Conservation (phyloP, 2,329 filamentous ascomycete genomes). For the Venturia aucupariae region DNA sequence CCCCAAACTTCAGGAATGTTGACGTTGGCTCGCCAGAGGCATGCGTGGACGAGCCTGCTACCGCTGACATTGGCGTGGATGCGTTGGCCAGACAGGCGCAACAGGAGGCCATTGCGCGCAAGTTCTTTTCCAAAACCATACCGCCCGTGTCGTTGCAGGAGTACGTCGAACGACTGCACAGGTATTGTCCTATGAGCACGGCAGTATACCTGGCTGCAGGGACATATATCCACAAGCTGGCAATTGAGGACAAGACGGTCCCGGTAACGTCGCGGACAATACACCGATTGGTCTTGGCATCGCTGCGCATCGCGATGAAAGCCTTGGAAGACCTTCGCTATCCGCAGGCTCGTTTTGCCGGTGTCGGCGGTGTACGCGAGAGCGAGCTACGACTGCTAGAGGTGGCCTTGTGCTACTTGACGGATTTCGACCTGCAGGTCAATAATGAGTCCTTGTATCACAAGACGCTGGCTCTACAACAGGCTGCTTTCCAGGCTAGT, state of each 20-base stretch:
- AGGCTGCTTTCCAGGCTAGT: slow-evolving; percentile 29
- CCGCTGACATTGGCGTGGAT: slow-evolving; percentile 21
- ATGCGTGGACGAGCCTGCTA: slow-evolving; percentile 38
- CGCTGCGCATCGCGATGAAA: slow-evolving; percentile 83
- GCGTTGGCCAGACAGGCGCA: slow-evolving; percentile 63
- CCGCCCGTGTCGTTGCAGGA: slow-evolving; percentile 76
- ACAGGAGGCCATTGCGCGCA: slow-evolving; percentile 76
- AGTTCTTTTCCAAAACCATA: slow-evolving; percentile 84
- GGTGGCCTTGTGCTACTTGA: slow-evolving; percentile 53
- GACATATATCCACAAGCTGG: slow-evolving; percentile 75
- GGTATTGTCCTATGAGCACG: slow-evolving; percentile 86
- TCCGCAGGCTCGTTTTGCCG: slow-evolving; percentile 71
- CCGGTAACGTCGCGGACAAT: slow-evolving; percentile 75
- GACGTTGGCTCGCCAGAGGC: slow-evolving; percentile 42
- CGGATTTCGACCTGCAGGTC: slow-evolving; percentile 33
- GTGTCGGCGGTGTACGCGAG: slow-evolving; percentile 80
- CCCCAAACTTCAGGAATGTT: slow-evolving; percentile 26
- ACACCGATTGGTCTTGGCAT: slow-evolving; percentile 76
- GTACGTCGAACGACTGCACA: slow-evolving; percentile 79
- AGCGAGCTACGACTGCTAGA: slow-evolving; percentile 74
- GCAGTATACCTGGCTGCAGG: slow-evolving; percentile 87
- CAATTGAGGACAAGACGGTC: slow-evolving; percentile 63
- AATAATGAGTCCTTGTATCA: slow-evolving; percentile 26
- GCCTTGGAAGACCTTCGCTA: slow-evolving; percentile 88
- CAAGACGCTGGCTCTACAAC: slow-evolving; percentile 28